Base-by-base conservation (phyloP, 768 basidiomycete genomes). In the Lentinula sp. region DNA sequence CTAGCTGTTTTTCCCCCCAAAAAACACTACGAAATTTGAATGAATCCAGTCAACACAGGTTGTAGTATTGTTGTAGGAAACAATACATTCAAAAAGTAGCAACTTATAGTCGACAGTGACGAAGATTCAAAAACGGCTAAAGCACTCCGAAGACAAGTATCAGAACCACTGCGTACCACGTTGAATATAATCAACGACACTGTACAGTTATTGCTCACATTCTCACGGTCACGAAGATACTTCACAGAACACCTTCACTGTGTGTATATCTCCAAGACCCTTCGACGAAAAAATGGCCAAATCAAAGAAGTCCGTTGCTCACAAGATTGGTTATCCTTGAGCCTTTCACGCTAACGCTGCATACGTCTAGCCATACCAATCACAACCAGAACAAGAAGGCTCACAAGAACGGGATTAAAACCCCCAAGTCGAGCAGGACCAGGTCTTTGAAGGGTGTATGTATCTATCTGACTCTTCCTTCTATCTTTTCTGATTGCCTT, bases 371-470 rank as follows among this genome's bases (percentile, higher is more conserved):
- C 70, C 89, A 93, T 74, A 93, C 90, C 70, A 93, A 92, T 77
- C 95, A 96, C 84, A 97, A 96, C 83, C 94, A 97, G 81, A 93
- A 69, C 82, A 87, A 86, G 77, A 98, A 97, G 86, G 94, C 96
- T 66, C 96, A 98, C 82, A 85, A 91, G 66, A 98, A 98, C 82
- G 96, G 95, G 71, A 96, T 98, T 81, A 93, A 90, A 80, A 85
- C 82, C 74, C 89, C 93, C 57, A 77, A 81, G 74, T 81, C 84
- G 61, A 80, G 84, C 72, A 83, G 86, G 69, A 84, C 90, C 67
- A 83, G 88, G 66, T 95, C 91, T 41, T 69, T 91, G 81, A 93
- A 86, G 80, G 95, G 95, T 84, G 96, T 98, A 83, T 64, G 93
- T 89, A 5, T 57, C 60, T n/a, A 20, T 41, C 41, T 45, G 39